Evolutionary conservation across 805 yeast genomes (phyloP), one percentile per base, ranked within the genome.

Genomic region (Naumovozyma castellii): DNA sequence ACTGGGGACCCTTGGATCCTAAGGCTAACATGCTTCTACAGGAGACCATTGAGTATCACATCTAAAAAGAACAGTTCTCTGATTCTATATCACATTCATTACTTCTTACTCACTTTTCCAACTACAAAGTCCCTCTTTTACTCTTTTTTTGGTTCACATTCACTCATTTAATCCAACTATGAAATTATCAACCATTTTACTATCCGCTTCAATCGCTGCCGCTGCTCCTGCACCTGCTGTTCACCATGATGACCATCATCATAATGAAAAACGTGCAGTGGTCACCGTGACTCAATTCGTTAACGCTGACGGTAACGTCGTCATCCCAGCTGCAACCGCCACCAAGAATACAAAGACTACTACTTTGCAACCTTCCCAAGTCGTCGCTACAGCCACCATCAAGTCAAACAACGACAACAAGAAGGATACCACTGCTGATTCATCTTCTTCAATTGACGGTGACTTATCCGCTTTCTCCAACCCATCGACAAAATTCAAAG

Each of bases 401-500:
- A 22, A 22, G 10, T 6, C 6, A 10, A 22, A 16, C 30, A 10
- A 8, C 22, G 14, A 18, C 30, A 12, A 17, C 31, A 5, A 19
- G 9, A 3, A 45, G 53, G 34, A 43, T 54, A 34, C 40, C 57
- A 22, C 34, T 48, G 25, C 40, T 53, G 13, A 20, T 42, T n/a
- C n/a, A 30, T 44, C 47, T 35, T 47, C 46, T 16, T 30, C 53
- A 31, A 51, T 57, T 43, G 43, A 56, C 18, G 92, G 92, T 52
- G 85, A 76, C 60, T 72, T 84, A 47, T 40, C 66, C 30, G 64
- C 69, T 44, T 83, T 66, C 66, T 49, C 64, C 6, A 66, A 61
- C 50, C 90, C 95, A 51, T 47, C 71, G 42, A 66, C 61, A 34
- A 64, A 66, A 37, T 90, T 92, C 51, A 48, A 58, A 44, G 94